Conservation (phyloP, 495 filamentous ascomycete genomes). For the Penicillium turbatum region DNA sequence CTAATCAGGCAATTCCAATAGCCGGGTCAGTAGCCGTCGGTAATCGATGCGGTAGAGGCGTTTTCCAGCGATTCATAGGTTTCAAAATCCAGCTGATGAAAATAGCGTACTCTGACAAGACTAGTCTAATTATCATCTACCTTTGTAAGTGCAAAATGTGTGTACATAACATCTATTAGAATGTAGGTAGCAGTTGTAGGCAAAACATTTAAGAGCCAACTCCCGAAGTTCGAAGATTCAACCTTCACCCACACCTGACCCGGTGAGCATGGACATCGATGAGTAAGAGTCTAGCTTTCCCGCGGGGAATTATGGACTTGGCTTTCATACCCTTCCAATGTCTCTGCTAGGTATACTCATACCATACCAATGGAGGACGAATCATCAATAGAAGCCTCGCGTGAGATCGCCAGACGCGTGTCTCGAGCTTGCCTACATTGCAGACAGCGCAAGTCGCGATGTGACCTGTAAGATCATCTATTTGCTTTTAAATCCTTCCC, state of each 20-base stretch:
- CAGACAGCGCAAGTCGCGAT: constrained; percentile 58
- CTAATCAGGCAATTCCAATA: constrained; percentile 2
- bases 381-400: constrained; percentile 1
- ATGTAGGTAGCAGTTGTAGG: neutral
- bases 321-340: neutral
- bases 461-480: constrained; percentile 52
- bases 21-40: constrained; percentile 10
- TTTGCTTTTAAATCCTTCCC: neutral
- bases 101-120: no score
- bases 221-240: neutral
- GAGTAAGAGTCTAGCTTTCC: constrained; percentile 2
- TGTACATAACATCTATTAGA: no score
- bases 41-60: neutral
- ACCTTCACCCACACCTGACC: neutral
- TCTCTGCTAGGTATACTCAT: neutral
- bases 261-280: neutral
- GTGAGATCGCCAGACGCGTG: constrained; percentile 48
- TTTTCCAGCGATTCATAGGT: neutral
- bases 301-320: neutral
- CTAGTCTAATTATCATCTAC: no score
- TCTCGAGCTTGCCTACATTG: constrained; percentile 61
- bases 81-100: no score
- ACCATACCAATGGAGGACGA: constrained; percentile 2
- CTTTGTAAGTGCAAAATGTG: no score
- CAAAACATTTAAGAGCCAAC: neutral